Evolutionary conservation across 2,329 filamentous ascomycete species (phyloP).

Genomic region (Fusarium tricinctum): DNA sequence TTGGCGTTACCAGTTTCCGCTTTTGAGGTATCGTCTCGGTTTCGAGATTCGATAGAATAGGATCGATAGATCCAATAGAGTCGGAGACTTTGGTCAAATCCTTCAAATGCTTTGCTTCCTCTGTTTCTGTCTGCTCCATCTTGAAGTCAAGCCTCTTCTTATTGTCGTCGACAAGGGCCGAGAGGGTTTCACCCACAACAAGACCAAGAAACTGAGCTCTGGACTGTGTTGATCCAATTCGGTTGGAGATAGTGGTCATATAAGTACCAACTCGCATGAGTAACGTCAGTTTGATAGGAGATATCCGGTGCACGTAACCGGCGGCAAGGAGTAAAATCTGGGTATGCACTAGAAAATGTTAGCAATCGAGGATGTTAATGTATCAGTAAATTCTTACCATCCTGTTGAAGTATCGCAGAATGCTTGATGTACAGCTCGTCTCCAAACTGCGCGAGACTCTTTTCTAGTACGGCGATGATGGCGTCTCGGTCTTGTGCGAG

Average conservation of each 20-base stretch:
- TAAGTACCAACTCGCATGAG: conserved; percentile 80
- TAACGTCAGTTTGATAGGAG: conserved; percentile 75
- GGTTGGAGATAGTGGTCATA: conserved; percentile 84
- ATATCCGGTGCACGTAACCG: conserved; percentile 78
- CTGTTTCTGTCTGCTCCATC: conserved; percentile 79
- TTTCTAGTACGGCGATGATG: conserved; percentile 73
- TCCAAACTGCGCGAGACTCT: conserved; percentile 80
- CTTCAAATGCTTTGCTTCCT: conserved; percentile 83
- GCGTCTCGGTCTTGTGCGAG: conserved; percentile 66
- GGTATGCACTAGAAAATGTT: conserved; percentile 74
- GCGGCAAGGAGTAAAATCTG: conserved; percentile 83
- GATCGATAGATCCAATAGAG: conserved; percentile 68
- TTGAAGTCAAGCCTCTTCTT: conserved; percentile 86
- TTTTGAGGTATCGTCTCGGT: conserved; percentile 8
- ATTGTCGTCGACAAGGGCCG: conserved; percentile 73
- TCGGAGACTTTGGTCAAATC: conserved; percentile 74
- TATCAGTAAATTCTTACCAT: conserved; percentile 68
- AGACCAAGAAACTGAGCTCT: conserved; percentile 88
- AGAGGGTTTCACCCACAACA: conserved; percentile 82
- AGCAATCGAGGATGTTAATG: conserved; percentile 28
- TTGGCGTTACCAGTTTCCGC: conserved; percentile 7
- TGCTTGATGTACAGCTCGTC: conserved; percentile 91
- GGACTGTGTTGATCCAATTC: conserved; percentile 81
- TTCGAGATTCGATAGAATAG: conserved; percentile 57
- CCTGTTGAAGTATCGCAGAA: conserved; percentile 86